Base-by-base conservation (phyloP, 257 asterid species). In the Parsonsia alboflavescens region DNA sequence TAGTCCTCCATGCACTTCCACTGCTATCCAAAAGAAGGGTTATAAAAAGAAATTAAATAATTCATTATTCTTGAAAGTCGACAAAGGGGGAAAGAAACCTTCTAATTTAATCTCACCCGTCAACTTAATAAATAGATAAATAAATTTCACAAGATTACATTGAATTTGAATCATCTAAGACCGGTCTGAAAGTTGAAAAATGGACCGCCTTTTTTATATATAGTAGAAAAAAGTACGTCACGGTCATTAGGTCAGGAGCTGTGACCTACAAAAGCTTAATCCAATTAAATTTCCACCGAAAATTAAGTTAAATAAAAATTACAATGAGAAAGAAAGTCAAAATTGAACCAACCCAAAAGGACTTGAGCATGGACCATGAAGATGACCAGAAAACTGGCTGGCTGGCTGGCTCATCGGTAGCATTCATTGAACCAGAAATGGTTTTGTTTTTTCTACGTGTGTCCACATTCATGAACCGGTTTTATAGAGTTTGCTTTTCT, bases 381-480 rank as follows among this genome's bases (percentile, higher is more conserved):
- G 46, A 64, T 68, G 57, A 24, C 61, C 26, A 56, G 22, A 56
- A 68, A 49, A 49, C 39, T 33, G 39, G 16, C n/a, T n/a, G n/a
- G n/a, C n/a, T n/a, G n/a, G n/a, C 7, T 46, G 63, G 33, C 15
- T n/a, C 16, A 16, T n/a, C 36, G 41, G 71, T 72, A 16, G 46
- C 36, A 72, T 83, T 75, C 86, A 80, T 80, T 80, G 86, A 75
- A 77, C 79, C 26, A 22, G 42, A 41, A 53, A 39, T 21, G 42
- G 22, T 3, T 54, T 16, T 5, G 10, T 53, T 54, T 50, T 33
- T 41, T 76, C 77, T 41, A 48, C 77, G 71, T 67, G 48, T 66
- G 80, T 78, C 82, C 79, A 77, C 76, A 78, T 81, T 64, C 85
- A 77, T 73, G 79, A 73, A 73, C 74, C 15, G 69, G 77, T 71